phyloP scores from a whole-genome alignment of 768 basidiomycete species.

The Hericium erinaceus region DNA sequence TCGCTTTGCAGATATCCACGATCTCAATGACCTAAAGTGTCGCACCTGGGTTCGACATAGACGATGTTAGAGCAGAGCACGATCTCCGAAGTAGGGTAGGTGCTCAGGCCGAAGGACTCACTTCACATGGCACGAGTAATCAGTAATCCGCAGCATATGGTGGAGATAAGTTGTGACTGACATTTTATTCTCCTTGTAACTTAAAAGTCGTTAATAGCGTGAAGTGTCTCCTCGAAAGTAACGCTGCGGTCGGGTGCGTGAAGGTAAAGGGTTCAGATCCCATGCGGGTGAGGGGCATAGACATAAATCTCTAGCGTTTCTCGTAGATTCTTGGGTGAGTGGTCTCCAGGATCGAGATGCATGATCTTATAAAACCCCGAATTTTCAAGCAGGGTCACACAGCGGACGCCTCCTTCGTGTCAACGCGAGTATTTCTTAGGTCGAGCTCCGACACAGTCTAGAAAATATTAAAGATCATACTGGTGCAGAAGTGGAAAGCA shows the following conservation, averaged over 20 bases:
- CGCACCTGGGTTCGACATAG: neutral
- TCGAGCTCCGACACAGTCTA: conserved; percentile 34
- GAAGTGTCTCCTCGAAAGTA: conserved; percentile 46
- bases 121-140: conserved; percentile 16
- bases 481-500: neutral
- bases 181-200: conserved; percentile 43
- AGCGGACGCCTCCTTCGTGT: conserved; percentile 34
- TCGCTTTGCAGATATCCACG: conserved; percentile 44
- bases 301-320: conserved; percentile 37
- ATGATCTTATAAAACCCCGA: conserved; percentile 22
- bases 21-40: conserved; percentile 43
- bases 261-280: conserved; percentile 43
- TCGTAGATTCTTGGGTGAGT: conserved; percentile 30
- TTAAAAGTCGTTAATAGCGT: conserved; percentile 44
- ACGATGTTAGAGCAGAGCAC: conserved; percentile 1
- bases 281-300: conserved; percentile 34
- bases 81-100: conserved; percentile 48
- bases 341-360: conserved; percentile 31
- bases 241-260: conserved; percentile 53
- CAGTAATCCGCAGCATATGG: neutral
- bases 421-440: conserved; percentile 30
- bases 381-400: neutral
- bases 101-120: conserved; percentile 56
- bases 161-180: conserved; percentile 17
- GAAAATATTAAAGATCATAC: neutral